These are phyloP conservation scores for Corylus avellana DNA, from an alignment of 306 rosid genomes.

Conservation along the genomic window DNA sequence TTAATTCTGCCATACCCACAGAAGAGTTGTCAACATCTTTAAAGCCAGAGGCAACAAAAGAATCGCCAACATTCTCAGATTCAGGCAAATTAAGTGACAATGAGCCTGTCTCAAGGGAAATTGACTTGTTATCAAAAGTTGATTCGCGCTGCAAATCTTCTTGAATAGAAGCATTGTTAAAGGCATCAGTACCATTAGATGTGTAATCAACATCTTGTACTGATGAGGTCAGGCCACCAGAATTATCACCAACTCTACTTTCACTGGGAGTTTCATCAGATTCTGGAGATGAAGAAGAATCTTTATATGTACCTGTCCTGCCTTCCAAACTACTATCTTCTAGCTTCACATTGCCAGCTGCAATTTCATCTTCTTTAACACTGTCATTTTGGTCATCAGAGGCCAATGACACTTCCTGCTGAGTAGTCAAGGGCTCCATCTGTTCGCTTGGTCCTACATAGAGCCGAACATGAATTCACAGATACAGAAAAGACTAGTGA, in stretches of 20 bases:
- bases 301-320: constrained; percentile 49
- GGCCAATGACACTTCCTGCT: constrained; percentile 60
- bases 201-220: constrained; percentile 43
- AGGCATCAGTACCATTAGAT: constrained; percentile 44
- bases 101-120: constrained; percentile 33
- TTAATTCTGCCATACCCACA: constrained; percentile 47
- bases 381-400: constrained; percentile 50
- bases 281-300: constrained; percentile 52
- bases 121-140: constrained; percentile 43
- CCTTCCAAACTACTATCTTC: constrained; percentile 45
- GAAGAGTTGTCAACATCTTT: constrained; percentile 44
- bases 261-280: constrained; percentile 42
- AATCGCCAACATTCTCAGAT: constrained; percentile 50
- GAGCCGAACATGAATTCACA: constrained; percentile 21
- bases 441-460: constrained; percentile 54
- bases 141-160: constrained; percentile 45
- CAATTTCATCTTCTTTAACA: constrained; percentile 33
- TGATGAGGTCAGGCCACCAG: constrained; percentile 41
- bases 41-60: constrained; percentile 47
- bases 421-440: constrained; percentile 71
- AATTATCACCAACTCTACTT: constrained; percentile 51
- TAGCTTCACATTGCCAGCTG: constrained; percentile 24
- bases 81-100: constrained; percentile 35
- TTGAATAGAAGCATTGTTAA: constrained; percentile 40
- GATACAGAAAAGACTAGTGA: constrained; percentile 13